phyloP scores from a whole-genome alignment of 441 rosid genomes.

The Kokia cookei region DNA sequence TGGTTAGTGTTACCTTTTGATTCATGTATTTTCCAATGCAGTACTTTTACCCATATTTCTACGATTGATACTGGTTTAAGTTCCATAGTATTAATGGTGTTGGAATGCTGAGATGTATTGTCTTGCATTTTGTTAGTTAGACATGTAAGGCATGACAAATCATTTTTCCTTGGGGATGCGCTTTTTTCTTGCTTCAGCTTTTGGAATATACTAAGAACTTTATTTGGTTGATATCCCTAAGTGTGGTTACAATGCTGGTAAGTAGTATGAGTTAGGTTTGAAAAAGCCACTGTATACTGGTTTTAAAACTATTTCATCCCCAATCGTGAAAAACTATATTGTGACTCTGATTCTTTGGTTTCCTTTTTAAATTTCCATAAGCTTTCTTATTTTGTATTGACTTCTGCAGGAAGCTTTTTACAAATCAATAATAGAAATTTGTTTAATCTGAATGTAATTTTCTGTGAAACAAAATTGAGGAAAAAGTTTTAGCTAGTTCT shows the following conservation, averaged over 20 bases:
- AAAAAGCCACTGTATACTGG: neutral
- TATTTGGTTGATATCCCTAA: neutral
- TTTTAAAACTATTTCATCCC: neutral
- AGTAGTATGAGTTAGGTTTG: neutral
- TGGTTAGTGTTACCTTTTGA: constrained; percentile 36
- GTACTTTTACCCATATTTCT: neutral
- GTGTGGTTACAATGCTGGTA: neutral
- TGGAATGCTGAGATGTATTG: neutral
- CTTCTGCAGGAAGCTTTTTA: neutral
- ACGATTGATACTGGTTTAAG: neutral
- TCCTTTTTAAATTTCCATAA: neutral
- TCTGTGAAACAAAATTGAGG: neutral
- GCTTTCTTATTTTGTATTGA: neutral
- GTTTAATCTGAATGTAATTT: neutral
- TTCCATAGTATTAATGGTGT: neutral
- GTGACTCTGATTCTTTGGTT: neutral
- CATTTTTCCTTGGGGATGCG: neutral
- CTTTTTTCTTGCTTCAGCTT: neutral
- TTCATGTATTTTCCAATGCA: neutral
- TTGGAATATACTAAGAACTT: neutral
- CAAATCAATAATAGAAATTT: neutral
- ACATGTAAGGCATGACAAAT: neutral
- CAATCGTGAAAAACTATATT: neutral
- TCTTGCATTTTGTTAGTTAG: neutral
- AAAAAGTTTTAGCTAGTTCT: neutral